Base-by-base conservation (phyloP, 306 rosid genomes). In the Mimosa bimucronata region DNA sequence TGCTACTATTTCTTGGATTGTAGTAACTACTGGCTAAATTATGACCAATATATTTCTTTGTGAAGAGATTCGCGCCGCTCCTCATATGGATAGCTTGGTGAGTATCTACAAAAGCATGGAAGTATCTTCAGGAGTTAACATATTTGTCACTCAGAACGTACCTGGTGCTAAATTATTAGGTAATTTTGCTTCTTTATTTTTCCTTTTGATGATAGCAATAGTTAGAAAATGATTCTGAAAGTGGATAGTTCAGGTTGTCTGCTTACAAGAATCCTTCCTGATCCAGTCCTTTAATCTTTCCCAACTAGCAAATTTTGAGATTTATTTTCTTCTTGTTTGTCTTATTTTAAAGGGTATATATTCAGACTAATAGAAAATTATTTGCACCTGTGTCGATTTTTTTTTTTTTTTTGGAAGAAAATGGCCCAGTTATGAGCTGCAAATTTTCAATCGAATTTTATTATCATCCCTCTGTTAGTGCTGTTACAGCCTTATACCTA, bases 21-120 rank as follows among this genome's bases (percentile, higher is more conserved):
- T 75, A 15, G 30, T 37, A 52, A 3, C 34, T 57, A 29, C 15
- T 42, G 26, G 34, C n/a, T 57, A 30, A 40, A 38, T 40, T 4
- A 25, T 40, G 2, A 26, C 9, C 23, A 60, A 66, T n/a, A 6
- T 67, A 41, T 48, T 23, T 62, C 48, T 74, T 12, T 9, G 9
- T 68, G 72, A 70, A 93, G 99, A 93, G 94, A 81, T 95, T 87
- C 94, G 97, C 1, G 93, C 97, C 62, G 96, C 91, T 83, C 98
- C 93, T 64, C 98, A 93, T 73, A 93, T 93, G 90, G 97, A 93
- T 76, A 95, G 75, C 75, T 85, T 95, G 88, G 99, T 95, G n/a
- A 76, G 82, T 66, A 89, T 95, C 79, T 95, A 95, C 91, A 93
- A 83, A 77, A 95, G 79, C 84, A 95, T 95, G 99, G 99, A 93